Conservation (phyloP, 306 rosid species). For the Prinsepia uniflora region DNA sequence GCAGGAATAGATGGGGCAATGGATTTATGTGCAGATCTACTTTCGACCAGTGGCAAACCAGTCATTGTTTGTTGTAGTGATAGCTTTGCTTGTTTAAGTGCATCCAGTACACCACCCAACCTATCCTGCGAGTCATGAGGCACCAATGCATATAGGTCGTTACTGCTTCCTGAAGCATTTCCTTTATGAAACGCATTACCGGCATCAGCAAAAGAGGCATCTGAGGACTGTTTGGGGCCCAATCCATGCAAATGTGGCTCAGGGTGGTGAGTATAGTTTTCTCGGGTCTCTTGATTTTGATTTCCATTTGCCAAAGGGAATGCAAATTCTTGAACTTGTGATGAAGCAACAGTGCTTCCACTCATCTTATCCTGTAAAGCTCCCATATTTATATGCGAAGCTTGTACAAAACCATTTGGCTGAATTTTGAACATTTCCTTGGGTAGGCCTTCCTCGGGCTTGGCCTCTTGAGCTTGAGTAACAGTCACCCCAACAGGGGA, state of each 20-base stretch:
- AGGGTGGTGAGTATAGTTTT: slow-evolving; percentile 26
- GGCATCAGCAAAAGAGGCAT: slow-evolving; percentile 29
- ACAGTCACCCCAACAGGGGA: slow-evolving; percentile 28
- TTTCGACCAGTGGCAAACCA: slow-evolving; percentile 38
- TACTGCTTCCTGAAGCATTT: slow-evolving; percentile 37
- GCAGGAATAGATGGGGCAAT: slow-evolving; percentile 33
- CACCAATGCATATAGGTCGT: slow-evolving; percentile 62
- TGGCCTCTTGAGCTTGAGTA: slow-evolving; percentile 38
- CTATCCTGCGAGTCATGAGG: slow-evolving; percentile 44
- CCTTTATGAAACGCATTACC: slow-evolving; percentile 26
- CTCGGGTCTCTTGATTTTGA: slow-evolving; percentile 38
- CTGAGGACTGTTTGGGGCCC: slow-evolving; percentile 23
- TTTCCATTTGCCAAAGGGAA: slow-evolving; percentile 36
- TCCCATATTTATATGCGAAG: slow-evolving; percentile 33
- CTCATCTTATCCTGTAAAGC: slow-evolving; percentile 26
- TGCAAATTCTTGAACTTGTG: slow-evolving; percentile 45
- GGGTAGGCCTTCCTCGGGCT: slow-evolving; percentile 25
- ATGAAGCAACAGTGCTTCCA: slow-evolving; percentile 30
- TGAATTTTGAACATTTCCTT: slow-evolving; percentile 34
- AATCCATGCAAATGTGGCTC: slow-evolving; percentile 25
- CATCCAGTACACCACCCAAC: slow-evolving; percentile 62
- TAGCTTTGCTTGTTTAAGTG: slow-evolving; percentile 71
- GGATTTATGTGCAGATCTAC: slow-evolving; percentile 28
- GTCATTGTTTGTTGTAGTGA: slow-evolving; percentile 59
- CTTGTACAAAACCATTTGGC: slow-evolving; percentile 35